These are phyloP conservation scores for Nadsonia starkeyi-henricii DNA, from an alignment of 1,139 yeast species.

Conservation along the genomic window DNA sequence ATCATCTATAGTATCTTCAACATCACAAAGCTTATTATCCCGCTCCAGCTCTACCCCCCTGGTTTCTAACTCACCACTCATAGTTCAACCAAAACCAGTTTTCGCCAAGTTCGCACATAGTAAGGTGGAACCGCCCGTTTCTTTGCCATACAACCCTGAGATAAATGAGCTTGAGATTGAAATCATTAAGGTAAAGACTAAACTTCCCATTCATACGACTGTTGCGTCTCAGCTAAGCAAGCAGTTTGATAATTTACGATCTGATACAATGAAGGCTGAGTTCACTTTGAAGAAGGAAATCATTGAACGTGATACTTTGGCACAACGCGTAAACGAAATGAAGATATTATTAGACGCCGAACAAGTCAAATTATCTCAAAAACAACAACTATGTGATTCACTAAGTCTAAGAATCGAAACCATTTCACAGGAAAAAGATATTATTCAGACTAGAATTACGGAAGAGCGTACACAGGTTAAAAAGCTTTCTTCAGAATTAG, in stretches of 20 bases:
- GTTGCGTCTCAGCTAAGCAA: background rate
- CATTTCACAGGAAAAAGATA: background rate
- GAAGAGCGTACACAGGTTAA: background rate
- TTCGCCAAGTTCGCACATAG: too few relatives aligned
- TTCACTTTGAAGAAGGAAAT: background rate
- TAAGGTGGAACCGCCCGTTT: background rate
- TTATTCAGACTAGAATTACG: background rate
- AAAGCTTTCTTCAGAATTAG: background rate
- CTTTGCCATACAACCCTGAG: background rate
- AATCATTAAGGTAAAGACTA: background rate
- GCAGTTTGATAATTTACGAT: background rate
- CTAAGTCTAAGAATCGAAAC: background rate
- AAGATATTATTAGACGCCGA: background rate
- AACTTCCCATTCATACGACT: background rate
- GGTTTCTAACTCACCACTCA: background rate
- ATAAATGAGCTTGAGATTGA: background rate
- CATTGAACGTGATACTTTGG: background rate
- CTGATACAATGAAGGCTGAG: background rate
- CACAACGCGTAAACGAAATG: background rate
- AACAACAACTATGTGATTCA: background rate
- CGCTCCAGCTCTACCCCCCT: background rate
- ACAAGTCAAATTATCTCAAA: background rate
- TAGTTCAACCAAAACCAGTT: background rate
- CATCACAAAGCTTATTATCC: background rate
- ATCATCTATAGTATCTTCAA: background rate